phyloP scores from a whole-genome alignment of 2,329 filamentous ascomycete genomes.

The Monosporascus cannonballus region DNA sequence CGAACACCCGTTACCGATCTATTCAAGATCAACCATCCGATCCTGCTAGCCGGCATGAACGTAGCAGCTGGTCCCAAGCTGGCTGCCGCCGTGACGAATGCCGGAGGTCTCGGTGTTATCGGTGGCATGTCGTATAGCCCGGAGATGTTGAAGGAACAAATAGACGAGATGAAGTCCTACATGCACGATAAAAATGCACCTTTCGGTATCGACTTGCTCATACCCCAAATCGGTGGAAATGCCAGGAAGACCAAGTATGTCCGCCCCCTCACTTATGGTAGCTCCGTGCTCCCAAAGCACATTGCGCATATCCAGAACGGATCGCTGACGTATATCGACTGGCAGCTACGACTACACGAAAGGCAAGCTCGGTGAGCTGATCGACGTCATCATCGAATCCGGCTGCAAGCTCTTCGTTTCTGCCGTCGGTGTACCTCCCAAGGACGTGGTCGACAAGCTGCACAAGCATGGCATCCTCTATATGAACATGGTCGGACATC shows the following conservation, averaged over 20 bases:
- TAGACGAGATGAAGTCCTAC: slow-evolving; percentile 86
- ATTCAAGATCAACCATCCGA: slow-evolving; percentile 94
- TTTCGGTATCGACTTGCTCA: slow-evolving; percentile 88
- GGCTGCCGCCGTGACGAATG: slow-evolving; percentile 94
- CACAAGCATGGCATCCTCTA: slow-evolving; percentile 84
- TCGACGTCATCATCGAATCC: slow-evolving; percentile 88
- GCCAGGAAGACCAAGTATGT: slow-evolving; percentile 86
- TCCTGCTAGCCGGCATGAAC: slow-evolving; percentile 98
- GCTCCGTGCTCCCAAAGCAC: slow-evolving; percentile 1
- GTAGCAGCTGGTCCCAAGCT: slow-evolving; percentile 95
- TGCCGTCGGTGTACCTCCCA: slow-evolving; percentile 89
- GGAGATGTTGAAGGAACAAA: slow-evolving; percentile 93
- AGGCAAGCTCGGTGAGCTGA: slow-evolving; percentile 87
- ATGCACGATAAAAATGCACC: slow-evolving; percentile 86
- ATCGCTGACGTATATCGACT: slow-evolving; percentile 12
- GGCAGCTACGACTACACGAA: slow-evolving; percentile 98
- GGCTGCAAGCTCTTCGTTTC: slow-evolving; percentile 93
- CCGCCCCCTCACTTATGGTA: neutral
- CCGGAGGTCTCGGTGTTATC: slow-evolving; percentile 92
- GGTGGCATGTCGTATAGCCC: slow-evolving; percentile 94
- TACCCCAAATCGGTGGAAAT: slow-evolving; percentile 90
- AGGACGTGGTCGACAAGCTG: slow-evolving; percentile 80
- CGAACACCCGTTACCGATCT: slow-evolving; percentile 91
- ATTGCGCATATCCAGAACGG: neutral
- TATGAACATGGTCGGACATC: slow-evolving; percentile 99